Conservation (phyloP, 2,329 filamentous ascomycete genomes). For the Hymenoscyphus repandus region DNA sequence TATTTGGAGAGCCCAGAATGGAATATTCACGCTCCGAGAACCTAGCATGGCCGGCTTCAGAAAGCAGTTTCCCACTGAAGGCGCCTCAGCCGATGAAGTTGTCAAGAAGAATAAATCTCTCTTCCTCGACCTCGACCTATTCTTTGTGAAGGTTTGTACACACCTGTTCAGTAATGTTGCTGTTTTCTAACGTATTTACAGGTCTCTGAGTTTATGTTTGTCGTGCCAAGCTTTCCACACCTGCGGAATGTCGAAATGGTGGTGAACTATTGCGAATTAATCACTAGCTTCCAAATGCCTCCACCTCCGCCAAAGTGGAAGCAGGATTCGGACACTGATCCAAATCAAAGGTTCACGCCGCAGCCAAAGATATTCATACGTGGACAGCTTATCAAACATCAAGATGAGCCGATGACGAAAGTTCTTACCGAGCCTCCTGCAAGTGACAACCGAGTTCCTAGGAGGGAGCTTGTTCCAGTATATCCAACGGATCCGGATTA, state of each 20-base stretch:
- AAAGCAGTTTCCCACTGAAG: slow-evolving; percentile 41
- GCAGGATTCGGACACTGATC: slow-evolving; percentile 48
- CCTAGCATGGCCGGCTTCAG: slow-evolving; percentile 48
- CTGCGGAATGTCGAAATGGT: slow-evolving; percentile 50
- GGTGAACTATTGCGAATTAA: slow-evolving; percentile 52
- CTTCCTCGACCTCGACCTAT: slow-evolving; percentile 54
- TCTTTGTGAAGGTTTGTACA: slow-evolving; percentile 57
- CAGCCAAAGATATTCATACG: slow-evolving; percentile 54
- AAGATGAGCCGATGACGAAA: slow-evolving; percentile 40
- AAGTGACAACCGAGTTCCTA: slow-evolving; percentile 48
- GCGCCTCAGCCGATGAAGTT: slow-evolving; percentile 12
- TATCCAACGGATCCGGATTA: slow-evolving; percentile 54
- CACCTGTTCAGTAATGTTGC: slow-evolving; percentile 4
- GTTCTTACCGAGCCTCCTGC: slow-evolving; percentile 47
- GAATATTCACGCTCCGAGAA: slow-evolving; percentile 49
- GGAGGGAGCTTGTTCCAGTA: slow-evolving; percentile 47
- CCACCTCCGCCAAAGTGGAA: slow-evolving; percentile 46
- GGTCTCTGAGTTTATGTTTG: slow-evolving; percentile 58
- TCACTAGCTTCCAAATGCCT: slow-evolving; percentile 11
- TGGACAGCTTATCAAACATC: slow-evolving; percentile 48
- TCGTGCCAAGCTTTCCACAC: slow-evolving; percentile 53
- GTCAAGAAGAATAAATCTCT: slow-evolving; percentile 21
- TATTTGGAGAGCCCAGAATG: slow-evolving; percentile 55
- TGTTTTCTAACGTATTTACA: slow-evolving; percentile 30
- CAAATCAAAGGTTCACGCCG: slow-evolving; percentile 50